Percentiles rank a stretch among this genome's conserved stretches.
Evolutionary conservation across 2,329 filamentous ascomycete genomes (phyloP).

Genomic region (Pezicula radicicola): DNA sequence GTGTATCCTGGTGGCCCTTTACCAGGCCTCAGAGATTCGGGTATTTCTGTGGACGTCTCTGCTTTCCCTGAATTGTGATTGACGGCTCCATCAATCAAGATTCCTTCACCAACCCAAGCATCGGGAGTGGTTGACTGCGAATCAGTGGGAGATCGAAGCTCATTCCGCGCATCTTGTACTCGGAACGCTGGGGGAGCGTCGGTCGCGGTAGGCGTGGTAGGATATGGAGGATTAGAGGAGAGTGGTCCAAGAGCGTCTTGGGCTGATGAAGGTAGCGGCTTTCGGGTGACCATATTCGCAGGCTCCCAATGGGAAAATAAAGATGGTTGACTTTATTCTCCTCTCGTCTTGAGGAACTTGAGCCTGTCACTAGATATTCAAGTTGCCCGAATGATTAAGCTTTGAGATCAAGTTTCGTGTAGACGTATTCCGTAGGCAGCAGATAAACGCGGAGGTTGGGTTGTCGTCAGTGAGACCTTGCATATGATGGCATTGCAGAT

Average conservation of each 20-base stretch:
- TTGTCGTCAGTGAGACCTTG: too few relatives aligned
- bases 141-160: slow-evolving; percentile 11
- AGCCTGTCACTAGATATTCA: too few relatives aligned
- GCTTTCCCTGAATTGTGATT: neutral
- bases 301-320: too few relatives aligned
- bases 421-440: too few relatives aligned
- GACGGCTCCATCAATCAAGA: slow-evolving; percentile 3
- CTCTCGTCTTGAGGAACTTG: too few relatives aligned
- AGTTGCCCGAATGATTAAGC: too few relatives aligned
- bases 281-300: slow-evolving; percentile 25
- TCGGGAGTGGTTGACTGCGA: slow-evolving; percentile 15
- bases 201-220: slow-evolving; percentile 15
- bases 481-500: too few relatives aligned
- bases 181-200: slow-evolving; percentile 8
- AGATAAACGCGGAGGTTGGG: too few relatives aligned
- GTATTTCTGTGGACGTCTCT: slow-evolving; percentile 11
- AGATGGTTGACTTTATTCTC: too few relatives aligned
- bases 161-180: slow-evolving; percentile 11
- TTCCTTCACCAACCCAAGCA: slow-evolving; percentile 19
- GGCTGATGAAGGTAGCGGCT: slow-evolving; percentile 19
- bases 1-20: slow-evolving; percentile 12
- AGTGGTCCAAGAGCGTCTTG: slow-evolving; percentile 8
- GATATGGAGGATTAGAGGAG: slow-evolving; percentile 19
- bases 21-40: slow-evolving; percentile 24
- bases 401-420: too few relatives aligned